Evolutionary conservation across 441 rosid species (phyloP), one percentile per base, ranked within the genome.

Genomic region (Gossypium aridum): DNA sequence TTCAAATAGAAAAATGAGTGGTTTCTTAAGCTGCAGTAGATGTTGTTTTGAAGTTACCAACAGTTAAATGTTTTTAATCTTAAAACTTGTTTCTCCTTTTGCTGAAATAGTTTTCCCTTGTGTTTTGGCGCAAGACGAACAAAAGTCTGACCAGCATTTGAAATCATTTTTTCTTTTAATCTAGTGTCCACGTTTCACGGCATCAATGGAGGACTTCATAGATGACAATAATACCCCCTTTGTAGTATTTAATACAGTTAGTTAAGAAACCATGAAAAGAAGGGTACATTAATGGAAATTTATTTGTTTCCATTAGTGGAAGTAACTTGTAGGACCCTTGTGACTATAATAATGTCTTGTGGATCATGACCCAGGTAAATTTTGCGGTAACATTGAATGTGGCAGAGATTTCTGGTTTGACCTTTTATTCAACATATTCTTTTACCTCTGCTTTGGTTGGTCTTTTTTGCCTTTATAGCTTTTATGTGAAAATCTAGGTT

Each of bases 171-270:
- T 10, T 22, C 55, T 28, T 28, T 28, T 28, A 28, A 28, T 69
- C 62, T 25, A 59, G 62, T 79, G 64, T 31, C 83, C 96, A 79
- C 76, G 31, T 79, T 75, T 81, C 84, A 77, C 83, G 92, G 92
- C 94, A 76, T 75, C 76, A 77, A 78, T 86, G 83, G 84, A 76
- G 95, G 90, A 62, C 53, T 31, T 71, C 28, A 57, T 65, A 73
- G 55, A 45, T 81, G 66, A 68, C 83, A n/a, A 54, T 16, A 69
- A 63, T 74, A 65, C 80, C 83, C 80, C 80, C 64, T 57, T n/a
- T 56, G 2, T 12, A 28, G 49, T 14, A 63, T 73, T 34, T 20
- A 55, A 63, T 43, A 22, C 19, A 64, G 39, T 53, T 54, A 17
- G 49, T 19, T 4, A 34, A 7, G 22, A 19, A 56, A 22, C 6